Percentiles rank a stretch among this genome's conserved stretches.
Evolutionary conservation across 345 rosid species (phyloP).

Genomic region (Hypericum perforatum): DNA sequence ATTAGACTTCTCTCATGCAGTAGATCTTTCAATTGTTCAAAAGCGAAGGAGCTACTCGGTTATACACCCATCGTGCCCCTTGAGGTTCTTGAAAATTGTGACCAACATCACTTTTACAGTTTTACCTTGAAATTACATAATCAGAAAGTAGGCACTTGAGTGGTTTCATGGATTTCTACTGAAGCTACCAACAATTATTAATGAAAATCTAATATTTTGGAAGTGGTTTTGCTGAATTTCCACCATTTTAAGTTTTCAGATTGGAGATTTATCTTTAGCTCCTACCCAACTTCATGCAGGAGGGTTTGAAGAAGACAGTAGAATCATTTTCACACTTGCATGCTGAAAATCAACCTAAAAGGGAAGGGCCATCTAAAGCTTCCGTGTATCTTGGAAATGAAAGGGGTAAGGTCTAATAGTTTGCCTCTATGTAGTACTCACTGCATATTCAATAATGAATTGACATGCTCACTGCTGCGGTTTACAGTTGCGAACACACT

Average conservation of each 20-base stretch:
- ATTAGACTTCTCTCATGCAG: slow-evolving; percentile 73
- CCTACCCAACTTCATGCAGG: slow-evolving; percentile 35
- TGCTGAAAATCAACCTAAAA: slow-evolving; percentile 45
- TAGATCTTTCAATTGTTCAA: slow-evolving; percentile 63
- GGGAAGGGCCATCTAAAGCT: slow-evolving; percentile 82
- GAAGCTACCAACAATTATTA: background rate
- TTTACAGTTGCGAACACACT: slow-evolving; percentile 80
- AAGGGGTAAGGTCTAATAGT: slow-evolving; percentile 37
- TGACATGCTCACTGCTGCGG: slow-evolving; percentile 9
- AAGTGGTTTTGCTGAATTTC: too few species aligned
- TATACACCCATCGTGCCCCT: slow-evolving; percentile 65
- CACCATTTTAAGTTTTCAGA: too few species aligned
- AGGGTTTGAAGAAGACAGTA: slow-evolving; percentile 65
- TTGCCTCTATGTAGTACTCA: background rate
- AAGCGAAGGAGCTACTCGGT: slow-evolving; percentile 80
- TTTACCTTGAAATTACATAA: background rate
- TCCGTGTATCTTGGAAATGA: slow-evolving; percentile 65
- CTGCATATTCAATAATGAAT: background rate
- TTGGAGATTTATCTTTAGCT: too few species aligned
- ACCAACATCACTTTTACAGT: background rate
- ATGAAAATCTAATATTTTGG: too few species aligned
- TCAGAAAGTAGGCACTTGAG: too few species aligned
- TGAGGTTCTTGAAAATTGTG: slow-evolving; percentile 43
- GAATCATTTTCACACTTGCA: slow-evolving; percentile 68
- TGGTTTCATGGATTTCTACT: background rate